phyloP scores from a whole-genome alignment of 192 early-diverging fungal species.

The Pecoramyces ruminantium region DNA sequence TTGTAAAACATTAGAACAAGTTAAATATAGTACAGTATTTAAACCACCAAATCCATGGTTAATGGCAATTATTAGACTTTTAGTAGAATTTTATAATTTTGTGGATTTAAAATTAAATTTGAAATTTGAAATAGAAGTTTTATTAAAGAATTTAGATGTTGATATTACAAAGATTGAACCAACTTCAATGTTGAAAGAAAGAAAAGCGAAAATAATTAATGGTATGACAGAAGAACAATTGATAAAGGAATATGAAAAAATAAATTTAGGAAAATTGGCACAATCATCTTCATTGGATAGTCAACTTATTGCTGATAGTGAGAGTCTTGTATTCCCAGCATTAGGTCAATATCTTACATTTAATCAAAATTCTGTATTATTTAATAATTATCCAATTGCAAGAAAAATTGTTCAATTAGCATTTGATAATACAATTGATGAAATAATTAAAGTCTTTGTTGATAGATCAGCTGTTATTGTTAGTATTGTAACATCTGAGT shows the following conservation, averaged over 20 bases:
- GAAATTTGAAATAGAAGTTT: constrained; percentile 95
- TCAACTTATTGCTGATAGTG: not conserved
- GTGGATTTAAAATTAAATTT: constrained; percentile 88
- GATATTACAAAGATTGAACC: constrained; percentile 14
- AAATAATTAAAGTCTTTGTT: constrained; percentile 78
- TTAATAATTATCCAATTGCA: constrained; percentile 64
- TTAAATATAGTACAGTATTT: constrained; percentile 68
- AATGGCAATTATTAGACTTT: constrained; percentile 79
- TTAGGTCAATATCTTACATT: constrained; percentile 28
- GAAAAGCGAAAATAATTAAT: not conserved
- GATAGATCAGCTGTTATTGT: constrained; percentile 88
- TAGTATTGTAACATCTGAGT: constrained; percentile 74
- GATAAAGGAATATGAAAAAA: not conserved
- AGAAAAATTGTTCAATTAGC: constrained; percentile 77
- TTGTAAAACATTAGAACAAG: constrained; percentile 91
- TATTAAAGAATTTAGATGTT: constrained; percentile 77
- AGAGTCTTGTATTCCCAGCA: not conserved
- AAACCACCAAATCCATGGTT: constrained; percentile 94
- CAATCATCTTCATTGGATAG: not conserved
- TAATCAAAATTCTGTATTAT: constrained; percentile 65
- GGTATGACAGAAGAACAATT: not conserved
- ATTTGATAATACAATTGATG: constrained; percentile 76
- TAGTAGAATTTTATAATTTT: constrained; percentile 83
- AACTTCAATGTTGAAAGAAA: not conserved
- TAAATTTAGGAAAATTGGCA: not conserved